Evolutionary conservation across 257 asterid genomes (phyloP), one percentile per base, ranked within the genome.

Genomic region (Orobanche coerulescens): DNA sequence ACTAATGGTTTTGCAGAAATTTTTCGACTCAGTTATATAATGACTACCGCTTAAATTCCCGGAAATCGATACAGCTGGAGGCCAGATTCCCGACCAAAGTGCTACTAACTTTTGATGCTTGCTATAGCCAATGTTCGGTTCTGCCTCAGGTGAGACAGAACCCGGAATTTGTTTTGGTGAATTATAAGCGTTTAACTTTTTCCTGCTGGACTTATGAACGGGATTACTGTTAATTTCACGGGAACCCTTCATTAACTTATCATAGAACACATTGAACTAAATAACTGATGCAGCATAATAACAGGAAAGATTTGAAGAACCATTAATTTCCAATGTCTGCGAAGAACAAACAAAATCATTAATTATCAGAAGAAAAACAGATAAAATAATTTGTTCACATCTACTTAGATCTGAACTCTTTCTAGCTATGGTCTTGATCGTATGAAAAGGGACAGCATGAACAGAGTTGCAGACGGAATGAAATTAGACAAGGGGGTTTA

Each of bases 141-240:
- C 88, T 72, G 81, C 75, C 81, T 79, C 85, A 16, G 67, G 53
- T 20, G 83, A 79, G 85, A 82, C 88, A 79, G 85, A 76, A 74
- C 80, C 88, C 64, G 36, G 42, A 53, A 23, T 55, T 6, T 57
- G 47, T 30, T 47, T 53, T 6, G 65, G 30, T 20, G 64, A 55
- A 68, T 46, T 23, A 33, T 24, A 25, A 48, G 19, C 58, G 48
- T 28, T 37, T 2, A 23, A 62, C 16, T 50, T 57, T 58, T 58
- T 76, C 15, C n/a, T 54, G 52, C 42, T 42, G 51, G 71, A 65
- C 65, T 47, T 71, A 47, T 25, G 34, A 69, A 61, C 44, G 49
- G 66, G 67, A 65, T 82, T 82, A 61, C 46, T 47, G 36, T 51
- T 58, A 48, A 61, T 55, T 63, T 65, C 83, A 4, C 18, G 57